These are phyloP conservation scores for Rubus idaeus DNA, from an alignment of 306 rosid genomes.

Conservation along the genomic window DNA sequence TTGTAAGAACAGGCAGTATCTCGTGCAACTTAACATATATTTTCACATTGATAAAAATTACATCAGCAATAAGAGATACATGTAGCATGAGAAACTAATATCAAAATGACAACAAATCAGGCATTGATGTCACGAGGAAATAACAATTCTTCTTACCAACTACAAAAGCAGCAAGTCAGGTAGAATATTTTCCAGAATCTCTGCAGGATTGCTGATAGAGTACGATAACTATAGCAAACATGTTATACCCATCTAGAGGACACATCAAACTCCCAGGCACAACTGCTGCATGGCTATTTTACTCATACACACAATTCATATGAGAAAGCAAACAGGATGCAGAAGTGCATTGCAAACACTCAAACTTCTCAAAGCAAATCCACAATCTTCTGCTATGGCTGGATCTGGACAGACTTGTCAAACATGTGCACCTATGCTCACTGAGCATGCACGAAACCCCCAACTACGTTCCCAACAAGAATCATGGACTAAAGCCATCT, in stretches of 20 bases:
- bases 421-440: slow-evolving; percentile 50
- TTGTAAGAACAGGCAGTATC: slow-evolving; percentile 45
- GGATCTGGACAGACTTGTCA: slow-evolving; percentile 55
- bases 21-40: slow-evolving; percentile 49
- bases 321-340: slow-evolving; percentile 51
- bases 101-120: slow-evolving; percentile 36
- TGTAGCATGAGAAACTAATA: slow-evolving; percentile 28
- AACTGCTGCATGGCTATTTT: slow-evolving; percentile 67
- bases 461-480: slow-evolving; percentile 26
- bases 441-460: slow-evolving; percentile 40
- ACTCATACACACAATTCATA: slow-evolving; percentile 60
- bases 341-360: slow-evolving; percentile 55
- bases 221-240: slow-evolving; percentile 72
- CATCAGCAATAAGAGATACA: slow-evolving; percentile 43
- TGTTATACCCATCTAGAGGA: slow-evolving; percentile 65
- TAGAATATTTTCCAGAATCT: slow-evolving; percentile 89
- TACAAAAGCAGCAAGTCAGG: slow-evolving; percentile 97
- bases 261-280: slow-evolving; percentile 73
- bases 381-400: slow-evolving; percentile 55
- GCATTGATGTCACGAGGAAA: slow-evolving; percentile 51
- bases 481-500: slow-evolving; percentile 35
- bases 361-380: slow-evolving; percentile 62
- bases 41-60: slow-evolving; percentile 51
- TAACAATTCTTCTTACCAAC: slow-evolving; percentile 88
- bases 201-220: slow-evolving; percentile 90